phyloP scores from a whole-genome alignment of 768 basidiomycete species.

The Daedaleopsis sinensis region DNA sequence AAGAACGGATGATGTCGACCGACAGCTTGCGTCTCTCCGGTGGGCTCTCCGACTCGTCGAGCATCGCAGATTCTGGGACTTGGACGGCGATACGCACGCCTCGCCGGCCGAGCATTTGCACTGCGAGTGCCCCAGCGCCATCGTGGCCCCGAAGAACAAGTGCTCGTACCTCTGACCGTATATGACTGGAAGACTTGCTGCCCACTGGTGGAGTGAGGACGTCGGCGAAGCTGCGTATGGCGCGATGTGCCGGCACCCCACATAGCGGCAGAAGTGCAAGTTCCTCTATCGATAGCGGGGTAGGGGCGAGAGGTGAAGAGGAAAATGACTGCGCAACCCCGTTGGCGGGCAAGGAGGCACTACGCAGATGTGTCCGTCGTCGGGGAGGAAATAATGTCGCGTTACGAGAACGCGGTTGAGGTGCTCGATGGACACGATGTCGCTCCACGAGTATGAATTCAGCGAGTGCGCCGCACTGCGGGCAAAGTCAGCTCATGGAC shows the following conservation, averaged over 20 bases:
- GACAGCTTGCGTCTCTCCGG: conserved; percentile 4
- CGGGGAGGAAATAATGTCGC: conserved; percentile 31
- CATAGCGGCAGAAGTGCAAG: conserved; percentile 79
- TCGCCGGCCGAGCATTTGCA: conserved; percentile 70
- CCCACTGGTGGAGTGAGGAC: conserved; percentile 41
- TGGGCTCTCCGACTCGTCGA: conserved; percentile 22
- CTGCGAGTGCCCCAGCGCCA: conserved; percentile 74
- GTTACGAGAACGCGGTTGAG: conserved; percentile 46
- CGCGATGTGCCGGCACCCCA: conserved; percentile 82
- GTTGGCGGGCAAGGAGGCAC: conserved; percentile 26
- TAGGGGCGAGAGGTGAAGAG: conserved; percentile 21
- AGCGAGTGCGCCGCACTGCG: conserved; percentile 81
- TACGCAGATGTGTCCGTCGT: conserved; percentile 28
- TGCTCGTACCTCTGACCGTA: conserved; percentile 22
- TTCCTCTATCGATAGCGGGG: conserved; percentile 61
- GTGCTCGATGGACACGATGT: conserved; percentile 72
- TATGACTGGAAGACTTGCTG: not conserved
- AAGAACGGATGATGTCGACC: conserved; percentile 1
- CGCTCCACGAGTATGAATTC: conserved; percentile 88
- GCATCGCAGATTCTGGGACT: conserved; percentile 44
- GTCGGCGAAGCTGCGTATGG: conserved; percentile 67
- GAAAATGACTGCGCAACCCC: conserved; percentile 16
- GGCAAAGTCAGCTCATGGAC: conserved; percentile 17
- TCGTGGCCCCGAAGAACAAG: conserved; percentile 77
- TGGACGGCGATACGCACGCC: conserved; percentile 83